phyloP scores from a whole-genome alignment of 2,329 filamentous ascomycete species.

The Tolypocladium ovalisporum region DNA sequence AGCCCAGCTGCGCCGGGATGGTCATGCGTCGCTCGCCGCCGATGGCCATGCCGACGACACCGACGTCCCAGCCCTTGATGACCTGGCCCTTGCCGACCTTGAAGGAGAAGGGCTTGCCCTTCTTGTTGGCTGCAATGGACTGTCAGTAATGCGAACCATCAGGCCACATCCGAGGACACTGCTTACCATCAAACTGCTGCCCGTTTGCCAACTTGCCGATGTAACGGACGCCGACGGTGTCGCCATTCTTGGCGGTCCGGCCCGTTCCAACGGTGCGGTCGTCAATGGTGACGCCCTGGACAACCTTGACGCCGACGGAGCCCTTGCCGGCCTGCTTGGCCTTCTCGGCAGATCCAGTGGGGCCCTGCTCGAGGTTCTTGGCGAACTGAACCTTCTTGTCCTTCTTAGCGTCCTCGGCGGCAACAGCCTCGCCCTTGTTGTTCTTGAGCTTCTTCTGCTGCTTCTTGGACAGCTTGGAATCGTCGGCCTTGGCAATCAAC shows the following conservation, averaged over 20 bases:
- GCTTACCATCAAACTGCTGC: slow-evolving; percentile 88
- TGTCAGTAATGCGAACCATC: neutral
- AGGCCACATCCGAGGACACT: neutral
- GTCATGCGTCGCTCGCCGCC: slow-evolving; percentile 89
- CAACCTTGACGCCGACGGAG: slow-evolving; percentile 59
- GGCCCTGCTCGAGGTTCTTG: slow-evolving; percentile 96
- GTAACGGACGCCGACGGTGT: slow-evolving; percentile 89
- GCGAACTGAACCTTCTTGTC: slow-evolving; percentile 97
- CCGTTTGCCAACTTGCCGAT: slow-evolving; percentile 94
- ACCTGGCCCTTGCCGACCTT: slow-evolving; percentile 91
- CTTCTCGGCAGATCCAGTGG: slow-evolving; percentile 56
- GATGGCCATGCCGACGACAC: slow-evolving; percentile 81
- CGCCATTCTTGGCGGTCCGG: slow-evolving; percentile 77
- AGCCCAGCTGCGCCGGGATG: slow-evolving; percentile 78
- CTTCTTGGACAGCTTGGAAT: slow-evolving; percentile 83
- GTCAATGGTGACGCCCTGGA: slow-evolving; percentile 85
- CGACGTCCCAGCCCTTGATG: slow-evolving; percentile 98
- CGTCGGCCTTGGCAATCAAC: slow-evolving; percentile 67
- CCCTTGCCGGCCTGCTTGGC: slow-evolving; percentile 29
- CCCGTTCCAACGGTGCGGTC: slow-evolving; percentile 89
- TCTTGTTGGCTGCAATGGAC: slow-evolving; percentile 71
- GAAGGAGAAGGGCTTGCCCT: slow-evolving; percentile 94
- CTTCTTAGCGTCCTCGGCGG: slow-evolving; percentile 48
- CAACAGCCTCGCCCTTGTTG: slow-evolving; percentile 83
- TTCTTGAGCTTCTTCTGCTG: slow-evolving; percentile 98